These are phyloP conservation scores for Coprinellus micaceus DNA, from an alignment of 768 basidiomycete species.

Conservation along the genomic window DNA sequence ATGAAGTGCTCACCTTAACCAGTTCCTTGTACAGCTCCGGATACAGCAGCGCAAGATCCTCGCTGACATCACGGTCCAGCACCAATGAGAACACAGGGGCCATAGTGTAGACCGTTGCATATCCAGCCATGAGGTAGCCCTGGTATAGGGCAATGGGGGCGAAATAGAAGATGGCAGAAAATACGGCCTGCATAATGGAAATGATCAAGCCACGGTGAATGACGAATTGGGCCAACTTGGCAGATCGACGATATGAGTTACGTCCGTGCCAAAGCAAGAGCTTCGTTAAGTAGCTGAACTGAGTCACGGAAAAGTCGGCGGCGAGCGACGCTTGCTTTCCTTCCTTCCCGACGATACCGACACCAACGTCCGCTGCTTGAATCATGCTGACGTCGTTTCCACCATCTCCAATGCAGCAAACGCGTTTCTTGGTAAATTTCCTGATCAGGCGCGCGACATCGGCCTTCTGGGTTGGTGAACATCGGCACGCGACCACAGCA, in stretches of 20 bases:
- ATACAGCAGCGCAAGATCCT: constrained; percentile 91
- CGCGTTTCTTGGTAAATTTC: constrained; percentile 85
- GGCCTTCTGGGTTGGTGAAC: constrained; percentile 98
- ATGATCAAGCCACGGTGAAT: constrained; percentile 97
- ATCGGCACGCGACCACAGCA: constrained; percentile 95
- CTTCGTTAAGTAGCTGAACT: constrained; percentile 94
- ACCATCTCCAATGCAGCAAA: constrained; percentile 98
- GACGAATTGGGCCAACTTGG: constrained; percentile 97
- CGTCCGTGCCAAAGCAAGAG: constrained; percentile 98
- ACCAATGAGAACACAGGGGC: constrained; percentile 97
- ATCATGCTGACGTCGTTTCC: constrained; percentile 99
- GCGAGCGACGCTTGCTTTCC: constrained; percentile 99
- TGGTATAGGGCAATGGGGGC: constrained; percentile 97
- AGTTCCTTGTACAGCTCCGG: constrained; percentile 98
- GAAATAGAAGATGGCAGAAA: constrained; percentile 89
- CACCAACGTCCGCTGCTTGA: constrained; percentile 95
- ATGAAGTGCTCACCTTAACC: constrained; percentile 67
- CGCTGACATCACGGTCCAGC: constrained; percentile 91
- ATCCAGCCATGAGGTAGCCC: constrained; percentile 96
- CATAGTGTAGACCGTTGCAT: constrained; percentile 97
- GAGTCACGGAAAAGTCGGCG: constrained; percentile 96
- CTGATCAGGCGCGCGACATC: constrained; percentile 95
- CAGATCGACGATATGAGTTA: constrained; percentile 96
- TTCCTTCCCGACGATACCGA: constrained; percentile 98
- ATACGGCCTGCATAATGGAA: constrained; percentile 96